Conservation (phyloP, 108 stramenopile species). For the Cyclotella kingstonii region DNA sequence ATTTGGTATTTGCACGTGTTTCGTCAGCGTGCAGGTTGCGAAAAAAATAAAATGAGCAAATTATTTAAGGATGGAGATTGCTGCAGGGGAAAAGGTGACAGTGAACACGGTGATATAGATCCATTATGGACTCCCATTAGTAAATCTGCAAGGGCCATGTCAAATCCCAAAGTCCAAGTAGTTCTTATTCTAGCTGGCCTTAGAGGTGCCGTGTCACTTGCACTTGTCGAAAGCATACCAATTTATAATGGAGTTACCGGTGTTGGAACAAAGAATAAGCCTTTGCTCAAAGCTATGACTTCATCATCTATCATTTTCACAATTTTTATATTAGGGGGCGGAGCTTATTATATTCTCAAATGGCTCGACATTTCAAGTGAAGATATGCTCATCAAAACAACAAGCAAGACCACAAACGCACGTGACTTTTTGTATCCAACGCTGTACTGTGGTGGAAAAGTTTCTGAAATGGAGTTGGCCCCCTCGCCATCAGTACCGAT, state of each 20-base stretch:
- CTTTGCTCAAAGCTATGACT: conserved; percentile 81
- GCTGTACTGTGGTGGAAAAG: neutral
- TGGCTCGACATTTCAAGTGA: conserved; percentile 46
- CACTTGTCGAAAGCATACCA: conserved; percentile 84
- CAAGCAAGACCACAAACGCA: neutral
- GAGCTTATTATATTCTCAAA: conserved; percentile 66
- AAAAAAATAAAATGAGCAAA: neutral
- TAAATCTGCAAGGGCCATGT: conserved; percentile 41
- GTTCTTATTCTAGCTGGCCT: conserved; percentile 80
- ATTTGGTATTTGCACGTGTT: conserved; percentile 56
- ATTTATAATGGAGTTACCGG: conserved; percentile 75
- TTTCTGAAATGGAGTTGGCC: neutral
- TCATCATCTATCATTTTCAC: conserved; percentile 80
- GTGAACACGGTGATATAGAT: conserved; percentile 11
- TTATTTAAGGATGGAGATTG: conserved; percentile 2
- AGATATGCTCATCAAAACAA: conserved; percentile 36
- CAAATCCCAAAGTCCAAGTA: conserved; percentile 56
- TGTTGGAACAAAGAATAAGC: conserved; percentile 71
- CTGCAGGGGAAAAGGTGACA: neutral
- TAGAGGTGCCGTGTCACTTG: conserved; percentile 87
- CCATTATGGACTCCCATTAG: conserved; percentile 36
- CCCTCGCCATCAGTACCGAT: neutral
- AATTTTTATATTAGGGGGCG: conserved; percentile 75
- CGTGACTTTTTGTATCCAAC: conserved; percentile 6
- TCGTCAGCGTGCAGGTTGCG: conserved; percentile 35